These are phyloP conservation scores for Rhodotorula sp. DNA, from an alignment of 1,284 basidiomycete genomes.

Conservation along the genomic window DNA sequence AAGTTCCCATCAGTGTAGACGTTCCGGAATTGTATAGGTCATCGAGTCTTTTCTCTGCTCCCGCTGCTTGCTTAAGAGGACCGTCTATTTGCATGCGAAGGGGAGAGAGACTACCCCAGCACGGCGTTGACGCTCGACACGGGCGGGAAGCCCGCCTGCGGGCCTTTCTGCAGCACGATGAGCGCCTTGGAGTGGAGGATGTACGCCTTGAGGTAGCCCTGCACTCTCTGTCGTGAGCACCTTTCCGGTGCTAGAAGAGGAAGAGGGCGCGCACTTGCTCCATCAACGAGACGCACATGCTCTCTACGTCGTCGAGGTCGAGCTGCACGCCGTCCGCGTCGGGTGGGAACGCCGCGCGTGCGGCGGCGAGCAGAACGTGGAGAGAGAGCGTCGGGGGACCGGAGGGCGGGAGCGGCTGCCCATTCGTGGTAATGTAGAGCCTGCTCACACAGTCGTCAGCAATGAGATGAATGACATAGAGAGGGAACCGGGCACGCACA, in stretches of 20 bases:
- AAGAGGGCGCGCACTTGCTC: slow-evolving; percentile 48
- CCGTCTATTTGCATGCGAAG: too few relatives aligned
- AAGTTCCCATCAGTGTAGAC: neutral
- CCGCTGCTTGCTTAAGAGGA: too few relatives aligned
- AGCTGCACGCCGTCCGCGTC: slow-evolving; percentile 43
- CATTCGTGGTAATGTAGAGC: slow-evolving; percentile 33
- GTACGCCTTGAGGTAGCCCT: slow-evolving; percentile 54
- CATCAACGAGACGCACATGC: slow-evolving; percentile 51
- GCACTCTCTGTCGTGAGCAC: neutral
- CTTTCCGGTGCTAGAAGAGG: neutral
- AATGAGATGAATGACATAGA: neutral
- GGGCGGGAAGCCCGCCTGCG: slow-evolving; percentile 50
- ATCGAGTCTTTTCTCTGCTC: too few relatives aligned
- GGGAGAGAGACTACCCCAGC: neutral
- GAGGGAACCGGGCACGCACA: slow-evolving; percentile 44
- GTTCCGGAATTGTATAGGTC: too few relatives aligned
- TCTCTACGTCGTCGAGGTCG: slow-evolving; percentile 52
- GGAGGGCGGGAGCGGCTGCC: slow-evolving; percentile 30
- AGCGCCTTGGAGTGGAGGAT: slow-evolving; percentile 51
- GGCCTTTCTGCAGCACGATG: slow-evolving; percentile 51
- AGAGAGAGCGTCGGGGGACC: slow-evolving; percentile 51
- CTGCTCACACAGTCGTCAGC: neutral
- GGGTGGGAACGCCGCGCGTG: slow-evolving; percentile 47
- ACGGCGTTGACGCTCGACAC: slow-evolving; percentile 9
- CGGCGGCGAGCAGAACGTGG: slow-evolving; percentile 45